Base-by-base conservation (phyloP, 345 rosid genomes). In the Eucalyptus globulus region DNA sequence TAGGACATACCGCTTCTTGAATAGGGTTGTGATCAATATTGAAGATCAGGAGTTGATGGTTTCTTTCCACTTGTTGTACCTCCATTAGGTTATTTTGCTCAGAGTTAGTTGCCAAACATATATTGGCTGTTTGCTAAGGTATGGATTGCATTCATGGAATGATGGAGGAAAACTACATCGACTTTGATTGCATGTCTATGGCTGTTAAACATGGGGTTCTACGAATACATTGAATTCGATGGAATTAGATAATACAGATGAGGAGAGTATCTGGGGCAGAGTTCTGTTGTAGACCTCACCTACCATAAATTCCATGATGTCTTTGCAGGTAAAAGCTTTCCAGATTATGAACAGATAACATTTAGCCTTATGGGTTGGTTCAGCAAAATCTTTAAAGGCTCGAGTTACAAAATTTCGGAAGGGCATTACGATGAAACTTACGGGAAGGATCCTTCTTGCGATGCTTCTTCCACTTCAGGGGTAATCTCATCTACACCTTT, bases 311-410 rank as follows among this genome's bases (percentile, higher is more conserved):
- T 76, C 83, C 27, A 24, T 85, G 88, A 56, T 49, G 80, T 62
- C 22, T 91, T 83, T 91, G 95, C 92, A 95, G 96, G 92, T 56
- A 87, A 87, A 87, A 88, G 86, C 88, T 90, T 94, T 91, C 81
- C 91, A 88, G 92, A 85, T 87, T 89, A 93, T 93, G 97, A 91
- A 89, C 91, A 90, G 90, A 94, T 95, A 93, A 91, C 91, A 27
- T 86, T 87, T 89, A 60, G 88, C 89, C 50, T 88, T 44, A 97
- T 97, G 99, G 96, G 96, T 90, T 97, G 99, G 99, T 93, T 97
- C 87, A 95, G 92, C 92, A 97, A 97, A 90, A 90, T 95, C 88
- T 96, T 97, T 89, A 96, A 95, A 94, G 98, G 96, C 88, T 94
- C 96, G 86, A 90, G 89, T 91, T 95, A 94, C 87, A 90, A 93